Evolutionary conservation across 768 basidiomycete genomes (phyloP), one percentile per base, ranked within the genome.

Genomic region (Collybiopsis luxurians): DNA sequence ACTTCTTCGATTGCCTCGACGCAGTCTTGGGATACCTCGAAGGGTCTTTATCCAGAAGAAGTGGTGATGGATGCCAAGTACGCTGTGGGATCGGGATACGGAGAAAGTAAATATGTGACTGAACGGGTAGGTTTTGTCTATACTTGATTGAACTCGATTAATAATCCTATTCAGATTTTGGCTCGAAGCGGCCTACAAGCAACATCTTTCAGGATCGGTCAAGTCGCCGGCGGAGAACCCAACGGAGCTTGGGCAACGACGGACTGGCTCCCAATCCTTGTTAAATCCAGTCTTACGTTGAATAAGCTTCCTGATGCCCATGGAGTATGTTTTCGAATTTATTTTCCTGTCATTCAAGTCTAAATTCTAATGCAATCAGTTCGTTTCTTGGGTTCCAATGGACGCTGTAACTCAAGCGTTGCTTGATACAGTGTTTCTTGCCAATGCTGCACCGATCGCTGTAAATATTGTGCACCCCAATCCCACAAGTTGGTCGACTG

Each of bases 241-340:
- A 67, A 68, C 11, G 79, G 79, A 24, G 71, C 71, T 0, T 81
- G 80, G 79, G 70, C 70, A 4, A 68, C 69, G 1, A 72, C 65
- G 0, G 78, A 81, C 45, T 82, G 80, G 81, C 60, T 81, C 27
- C 79, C 80, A n/a, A 69, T 73, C 34, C 63, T 81, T 3, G 67
- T 76, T 12, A 69, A 73, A 47, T 71, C 72, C 0, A 71, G 71
- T 48, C 24, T 69, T 48, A 54, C 58, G 43, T 52, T 73, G 7
- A 69, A 67, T 47, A 59, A 55, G 13, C 57, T 75, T 10, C 71
- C 73, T 6, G 55, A 60, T 23, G 63, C 67, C 0, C 51, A 62
- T 1, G 71, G 72, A 21, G 79, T 79, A 60, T 52, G 62, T 64
- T 17, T 31, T 15, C 21, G 24, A 15, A 6, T 30, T 19, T 59